phyloP scores from a whole-genome alignment of 163 green algal species.

The Scenedesmus sp. region DNA sequence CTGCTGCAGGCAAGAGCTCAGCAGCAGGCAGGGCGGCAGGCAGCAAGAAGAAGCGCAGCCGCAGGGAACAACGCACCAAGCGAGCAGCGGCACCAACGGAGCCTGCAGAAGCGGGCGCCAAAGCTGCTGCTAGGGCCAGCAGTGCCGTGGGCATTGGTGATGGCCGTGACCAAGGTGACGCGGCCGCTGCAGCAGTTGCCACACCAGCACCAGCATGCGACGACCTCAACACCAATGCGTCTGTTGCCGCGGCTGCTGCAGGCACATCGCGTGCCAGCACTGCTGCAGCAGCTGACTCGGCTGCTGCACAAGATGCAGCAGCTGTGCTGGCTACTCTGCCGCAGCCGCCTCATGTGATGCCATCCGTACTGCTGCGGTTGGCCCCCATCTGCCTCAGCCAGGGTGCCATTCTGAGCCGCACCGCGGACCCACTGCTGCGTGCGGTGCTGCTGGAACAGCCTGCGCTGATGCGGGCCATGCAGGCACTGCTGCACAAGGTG shows the following conservation, averaged over 20 bases:
- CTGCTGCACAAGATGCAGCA: neutral
- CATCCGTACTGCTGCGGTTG: conserved; percentile 30
- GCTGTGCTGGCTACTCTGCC: neutral
- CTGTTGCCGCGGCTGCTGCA: neutral
- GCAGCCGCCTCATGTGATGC: neutral
- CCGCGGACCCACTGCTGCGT: conserved; percentile 29
- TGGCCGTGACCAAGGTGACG: neutral
- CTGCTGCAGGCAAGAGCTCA: neutral
- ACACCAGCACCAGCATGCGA: neutral
- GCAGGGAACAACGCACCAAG: neutral
- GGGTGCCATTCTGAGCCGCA: neutral
- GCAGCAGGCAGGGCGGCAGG: neutral
- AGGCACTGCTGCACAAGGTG: conserved; percentile 36
- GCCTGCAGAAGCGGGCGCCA: neutral
- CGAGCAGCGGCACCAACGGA: neutral
- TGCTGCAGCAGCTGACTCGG: neutral
- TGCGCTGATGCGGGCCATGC: neutral
- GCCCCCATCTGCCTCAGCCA: conserved; percentile 22
- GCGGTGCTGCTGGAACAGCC: conserved; percentile 44
- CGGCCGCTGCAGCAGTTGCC: neutral
- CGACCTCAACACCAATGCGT: too few species aligned
- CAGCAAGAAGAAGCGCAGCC: neutral
- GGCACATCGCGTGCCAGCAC: neutral
- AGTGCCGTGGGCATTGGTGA: neutral
- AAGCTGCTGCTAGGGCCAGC: neutral